Evolutionary conservation across 129 eudicot species (phyloP).

Genomic region (Chrysanthemum lavandulifolium): DNA sequence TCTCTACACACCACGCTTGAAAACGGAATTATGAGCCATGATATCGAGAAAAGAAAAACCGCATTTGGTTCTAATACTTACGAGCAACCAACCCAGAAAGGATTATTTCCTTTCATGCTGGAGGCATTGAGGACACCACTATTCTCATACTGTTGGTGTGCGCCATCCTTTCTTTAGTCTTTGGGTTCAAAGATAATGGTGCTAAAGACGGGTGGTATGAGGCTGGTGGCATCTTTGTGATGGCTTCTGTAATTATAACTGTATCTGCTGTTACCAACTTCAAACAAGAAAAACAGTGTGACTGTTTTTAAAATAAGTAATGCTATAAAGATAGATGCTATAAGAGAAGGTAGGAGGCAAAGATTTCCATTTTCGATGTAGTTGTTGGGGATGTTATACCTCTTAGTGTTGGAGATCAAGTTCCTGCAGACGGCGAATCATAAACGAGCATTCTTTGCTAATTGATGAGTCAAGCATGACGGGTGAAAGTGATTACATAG

Average conservation of each 20-base stretch:
- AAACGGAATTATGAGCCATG: background rate
- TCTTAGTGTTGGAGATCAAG: background rate
- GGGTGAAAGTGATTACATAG: slow-evolving; percentile 41
- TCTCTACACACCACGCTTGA: background rate
- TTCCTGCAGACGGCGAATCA: background rate
- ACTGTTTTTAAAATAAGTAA: background rate
- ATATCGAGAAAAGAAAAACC: background rate
- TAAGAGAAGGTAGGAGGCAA: slow-evolving; percentile 7
- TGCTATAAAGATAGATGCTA: background rate
- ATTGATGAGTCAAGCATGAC: slow-evolving; percentile 8
- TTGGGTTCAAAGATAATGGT: background rate
- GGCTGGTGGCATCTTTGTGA: background rate
- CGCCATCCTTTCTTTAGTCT: background rate
- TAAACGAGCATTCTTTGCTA: background rate
- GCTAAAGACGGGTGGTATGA: background rate
- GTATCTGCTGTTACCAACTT: background rate
- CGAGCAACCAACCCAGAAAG: background rate
- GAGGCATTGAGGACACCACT: background rate
- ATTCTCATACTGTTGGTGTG: background rate
- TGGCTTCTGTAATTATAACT: background rate
- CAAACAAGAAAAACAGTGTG: background rate
- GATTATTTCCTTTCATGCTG: background rate
- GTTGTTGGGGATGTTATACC: background rate
- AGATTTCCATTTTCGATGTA: background rate
- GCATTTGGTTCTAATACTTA: background rate